Percentiles rank a stretch among this genome's conserved stretches.
These are phyloP conservation scores for Circinella minor DNA, from an alignment of 371 early-diverging fungal genomes.

Conservation along the genomic window DNA sequence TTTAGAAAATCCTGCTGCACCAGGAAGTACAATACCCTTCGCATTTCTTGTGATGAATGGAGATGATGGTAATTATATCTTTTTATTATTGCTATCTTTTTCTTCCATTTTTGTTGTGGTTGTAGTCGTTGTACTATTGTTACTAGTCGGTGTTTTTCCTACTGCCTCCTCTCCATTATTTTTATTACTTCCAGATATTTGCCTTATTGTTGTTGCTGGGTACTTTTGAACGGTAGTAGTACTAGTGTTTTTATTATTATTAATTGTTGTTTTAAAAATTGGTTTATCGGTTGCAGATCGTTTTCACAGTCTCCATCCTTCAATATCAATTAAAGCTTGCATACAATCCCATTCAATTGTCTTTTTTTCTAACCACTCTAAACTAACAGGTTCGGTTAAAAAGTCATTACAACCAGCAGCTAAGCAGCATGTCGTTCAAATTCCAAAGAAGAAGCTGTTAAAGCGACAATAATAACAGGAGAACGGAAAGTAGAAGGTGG, in stretches of 20 bases:
- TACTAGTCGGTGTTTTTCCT: too few species aligned
- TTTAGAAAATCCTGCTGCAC: slow-evolving; percentile 27
- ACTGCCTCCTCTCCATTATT: background rate
- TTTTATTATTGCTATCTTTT: background rate
- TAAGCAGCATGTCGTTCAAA: slow-evolving; percentile 81
- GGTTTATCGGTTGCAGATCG: slow-evolving; percentile 26
- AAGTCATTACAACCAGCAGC: slow-evolving; percentile 92
- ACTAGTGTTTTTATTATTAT: background rate
- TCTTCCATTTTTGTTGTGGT: background rate
- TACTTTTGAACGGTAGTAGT: too few species aligned
- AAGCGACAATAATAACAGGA: slow-evolving; percentile 88
- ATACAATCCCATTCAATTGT: slow-evolving; percentile 93
- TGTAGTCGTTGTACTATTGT: background rate
- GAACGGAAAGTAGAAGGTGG: slow-evolving; percentile 60
- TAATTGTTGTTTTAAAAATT: background rate
- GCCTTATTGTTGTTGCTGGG: slow-evolving; percentile 7
- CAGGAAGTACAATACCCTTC: slow-evolving; percentile 31
- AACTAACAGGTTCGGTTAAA: slow-evolving; percentile 83
- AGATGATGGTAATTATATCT: background rate
- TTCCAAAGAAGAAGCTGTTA: slow-evolving; percentile 81
- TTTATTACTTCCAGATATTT: background rate
- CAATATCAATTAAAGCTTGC: slow-evolving; percentile 90
- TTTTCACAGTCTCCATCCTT: slow-evolving; percentile 81
- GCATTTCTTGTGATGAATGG: background rate
- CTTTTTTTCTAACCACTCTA: slow-evolving; percentile 87